A percentile compares a stretch with the other conserved stretches of the same genome.
Evolutionary conservation across 1,139 yeast genomes (phyloP).

Genomic region (Taphrina pruni): DNA sequence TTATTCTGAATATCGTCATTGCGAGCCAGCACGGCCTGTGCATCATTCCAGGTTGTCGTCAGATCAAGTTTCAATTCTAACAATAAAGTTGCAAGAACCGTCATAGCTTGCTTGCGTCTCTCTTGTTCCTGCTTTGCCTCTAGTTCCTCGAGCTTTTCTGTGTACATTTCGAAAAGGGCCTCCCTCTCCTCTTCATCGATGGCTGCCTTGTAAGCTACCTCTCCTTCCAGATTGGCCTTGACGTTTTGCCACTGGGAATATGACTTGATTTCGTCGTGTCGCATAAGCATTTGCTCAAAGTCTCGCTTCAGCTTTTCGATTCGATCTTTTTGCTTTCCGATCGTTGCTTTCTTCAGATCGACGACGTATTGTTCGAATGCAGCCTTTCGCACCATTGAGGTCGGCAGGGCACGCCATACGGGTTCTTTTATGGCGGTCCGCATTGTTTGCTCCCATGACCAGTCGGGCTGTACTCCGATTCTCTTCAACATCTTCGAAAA

Average conservation of each 20-base stretch:
- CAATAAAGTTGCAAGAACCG: constrained; percentile 47
- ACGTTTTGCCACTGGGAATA: constrained; percentile 67
- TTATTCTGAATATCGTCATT: constrained; percentile 66
- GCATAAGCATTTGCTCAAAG: constrained; percentile 58
- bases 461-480: constrained; percentile 67
- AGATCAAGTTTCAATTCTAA: constrained; percentile 52
- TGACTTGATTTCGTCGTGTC: constrained; percentile 56
- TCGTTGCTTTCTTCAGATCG: constrained; percentile 62
- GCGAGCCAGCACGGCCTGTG: constrained; percentile 54
- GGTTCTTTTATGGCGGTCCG: constrained; percentile 64
- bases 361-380: constrained; percentile 70
- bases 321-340: constrained; percentile 61
- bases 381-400: constrained; percentile 65
- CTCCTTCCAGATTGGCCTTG: constrained; percentile 57
- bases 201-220: constrained; percentile 65
- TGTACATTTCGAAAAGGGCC: constrained; percentile 61
- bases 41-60: constrained; percentile 57
- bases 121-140: constrained; percentile 46
- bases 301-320: constrained; percentile 63
- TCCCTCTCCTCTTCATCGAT: constrained; percentile 61
- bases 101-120: constrained; percentile 46
- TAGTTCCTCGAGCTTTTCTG: constrained; percentile 55
- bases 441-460: constrained; percentile 77
- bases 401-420: constrained; percentile 71
- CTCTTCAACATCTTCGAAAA: constrained; percentile 63